Conservation (phyloP, 73 alveolate species). For the Paramecium tetraurelia region DNA sequence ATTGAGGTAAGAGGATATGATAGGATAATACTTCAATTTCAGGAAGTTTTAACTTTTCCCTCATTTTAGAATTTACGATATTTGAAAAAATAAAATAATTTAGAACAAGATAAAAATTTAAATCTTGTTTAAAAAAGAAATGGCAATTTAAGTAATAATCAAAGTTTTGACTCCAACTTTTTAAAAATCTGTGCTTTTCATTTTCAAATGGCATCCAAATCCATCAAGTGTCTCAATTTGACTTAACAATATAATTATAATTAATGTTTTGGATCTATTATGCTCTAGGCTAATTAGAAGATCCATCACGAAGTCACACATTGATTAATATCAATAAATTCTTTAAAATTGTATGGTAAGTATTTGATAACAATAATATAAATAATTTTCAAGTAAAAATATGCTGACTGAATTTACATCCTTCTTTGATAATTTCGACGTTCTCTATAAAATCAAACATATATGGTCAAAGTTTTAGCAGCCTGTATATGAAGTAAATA, state of each 20-base stretch:
- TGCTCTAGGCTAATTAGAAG: neutral
- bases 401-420: slow-evolving; percentile 20
- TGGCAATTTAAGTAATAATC: neutral
- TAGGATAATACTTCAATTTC: neutral
- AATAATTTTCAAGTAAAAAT: neutral
- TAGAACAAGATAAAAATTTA: neutral
- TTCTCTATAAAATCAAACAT: neutral
- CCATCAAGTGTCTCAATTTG: neutral
- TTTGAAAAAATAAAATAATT: neutral
- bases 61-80: neutral
- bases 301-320: neutral
- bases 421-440: slow-evolving; percentile 20
- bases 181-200: neutral
- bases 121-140: neutral
- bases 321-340: neutral
- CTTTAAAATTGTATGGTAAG: neutral
- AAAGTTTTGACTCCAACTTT: neutral
- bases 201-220: neutral
- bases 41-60: neutral
- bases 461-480: neutral
- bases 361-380: neutral
- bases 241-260: neutral
- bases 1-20: neutral
- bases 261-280: neutral
- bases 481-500: neutral